Evolutionary conservation across 2,329 filamentous ascomycete species (phyloP), one percentile per base, ranked within the genome.

Genomic region (Rhynchosporium secalis): DNA sequence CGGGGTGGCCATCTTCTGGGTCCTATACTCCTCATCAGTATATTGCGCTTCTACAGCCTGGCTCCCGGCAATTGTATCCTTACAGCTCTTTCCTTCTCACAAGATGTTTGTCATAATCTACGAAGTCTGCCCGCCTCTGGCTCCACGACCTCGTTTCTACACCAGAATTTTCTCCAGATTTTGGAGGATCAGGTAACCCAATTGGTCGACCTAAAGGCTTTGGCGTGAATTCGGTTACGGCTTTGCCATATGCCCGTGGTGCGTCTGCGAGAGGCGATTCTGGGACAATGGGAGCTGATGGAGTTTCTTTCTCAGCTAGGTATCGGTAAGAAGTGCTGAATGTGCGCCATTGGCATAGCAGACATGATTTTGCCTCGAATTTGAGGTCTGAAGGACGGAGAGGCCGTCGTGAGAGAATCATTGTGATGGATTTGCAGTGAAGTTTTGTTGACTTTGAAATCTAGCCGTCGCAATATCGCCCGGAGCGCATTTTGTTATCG

Each of bases 21-120:
- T 90, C 59, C 88, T 91, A 68, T 70, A 26, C 9, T 28, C 29
- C 13, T 56, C 33, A 31, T 58, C 29, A 62, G 69, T n/a, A 61
- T 4, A 58, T 60, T 51, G 47, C 29, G 1, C 4, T 58, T 12
- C 31, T 15, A 3, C 1, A 15, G 3, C 8, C 36, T 40, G 20
- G 4, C 12, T 31, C 46, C 4, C 41, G 38, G 5, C 4, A 10
- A 12, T 9, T 20, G 10, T 20, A 49, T 45, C 10, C 69, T 67
- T 81, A 92, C 89, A 98, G 80, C 73, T 91, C 82, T 69, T 90
- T 83, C 67, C 94, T 85, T 68, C 87, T 84, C 67, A 84, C 81
- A 7, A 97, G 77, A 74, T 98, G 93, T 75, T 91, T 93, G 62
- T 95, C 88, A 72, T 91, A 93, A 76, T 95, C 81, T 66, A 91